Evolutionary conservation across 768 basidiomycete species (phyloP).

Genomic region (Amanita rubescens): DNA sequence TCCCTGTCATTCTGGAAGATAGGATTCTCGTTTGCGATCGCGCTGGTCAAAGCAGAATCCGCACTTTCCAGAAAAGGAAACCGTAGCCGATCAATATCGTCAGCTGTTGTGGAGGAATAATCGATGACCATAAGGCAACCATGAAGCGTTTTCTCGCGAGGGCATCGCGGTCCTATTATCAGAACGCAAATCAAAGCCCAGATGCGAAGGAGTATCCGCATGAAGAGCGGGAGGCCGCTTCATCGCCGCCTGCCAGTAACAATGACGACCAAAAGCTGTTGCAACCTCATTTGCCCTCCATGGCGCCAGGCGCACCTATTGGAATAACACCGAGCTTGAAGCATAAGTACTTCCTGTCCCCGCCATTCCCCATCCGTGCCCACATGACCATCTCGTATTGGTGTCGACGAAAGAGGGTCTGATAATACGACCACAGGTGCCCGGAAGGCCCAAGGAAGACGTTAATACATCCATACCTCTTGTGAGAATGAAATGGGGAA

Average conservation of each 20-base stretch:
- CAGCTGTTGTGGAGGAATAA: neutral
- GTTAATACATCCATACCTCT: constrained; percentile 22
- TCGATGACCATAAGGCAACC: constrained; percentile 2
- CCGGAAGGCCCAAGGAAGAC: constrained; percentile 10
- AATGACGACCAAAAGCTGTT: neutral
- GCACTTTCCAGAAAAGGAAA: neutral
- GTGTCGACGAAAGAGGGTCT: constrained; percentile 54
- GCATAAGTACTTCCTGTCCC: constrained; percentile 59
- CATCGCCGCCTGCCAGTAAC: neutral
- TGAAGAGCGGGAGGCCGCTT: neutral
- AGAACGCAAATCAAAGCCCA: constrained; percentile 9
- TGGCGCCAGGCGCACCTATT: neutral
- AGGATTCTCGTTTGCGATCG: neutral
- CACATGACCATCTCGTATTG: constrained; percentile 62
- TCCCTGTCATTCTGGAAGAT: neutral
- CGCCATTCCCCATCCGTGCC: constrained; percentile 67
- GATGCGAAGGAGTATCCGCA: constrained; percentile 8
- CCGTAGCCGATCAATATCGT: neutral
- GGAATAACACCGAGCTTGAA: constrained; percentile 35
- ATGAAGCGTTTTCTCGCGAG: constrained; percentile 39
- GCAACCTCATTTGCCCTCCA: neutral
- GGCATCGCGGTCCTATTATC: constrained; percentile 28
- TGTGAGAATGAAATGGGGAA: constrained; percentile 53
- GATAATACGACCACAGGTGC: constrained; percentile 52
- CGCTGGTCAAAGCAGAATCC: no score